A percentile compares a stretch with the other conserved stretches of the same genome.
These are phyloP conservation scores for Karstenula rhodostoma DNA, from an alignment of 2,329 filamentous ascomycete genomes.

Conservation along the genomic window DNA sequence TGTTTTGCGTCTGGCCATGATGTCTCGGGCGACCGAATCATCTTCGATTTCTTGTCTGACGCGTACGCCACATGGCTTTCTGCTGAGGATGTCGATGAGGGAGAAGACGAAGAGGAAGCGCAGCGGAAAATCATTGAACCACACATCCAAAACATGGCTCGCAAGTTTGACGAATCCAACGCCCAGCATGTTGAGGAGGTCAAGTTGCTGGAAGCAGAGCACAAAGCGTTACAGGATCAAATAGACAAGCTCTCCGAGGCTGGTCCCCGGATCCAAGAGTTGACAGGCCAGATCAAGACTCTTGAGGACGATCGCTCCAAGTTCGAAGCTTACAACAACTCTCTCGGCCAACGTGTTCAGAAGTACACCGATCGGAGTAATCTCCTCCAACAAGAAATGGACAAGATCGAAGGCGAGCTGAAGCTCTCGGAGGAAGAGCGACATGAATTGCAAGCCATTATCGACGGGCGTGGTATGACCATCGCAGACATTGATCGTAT, in stretches of 20 bases:
- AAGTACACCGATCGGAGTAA: slow-evolving; percentile 85
- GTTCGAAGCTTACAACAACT: slow-evolving; percentile 92
- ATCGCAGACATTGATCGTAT: slow-evolving; percentile 99
- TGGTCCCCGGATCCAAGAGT: slow-evolving; percentile 79
- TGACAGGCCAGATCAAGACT: slow-evolving; percentile 91
- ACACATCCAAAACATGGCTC: slow-evolving; percentile 87
- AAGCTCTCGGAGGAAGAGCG: slow-evolving; percentile 85
- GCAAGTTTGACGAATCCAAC: slow-evolving; percentile 85
- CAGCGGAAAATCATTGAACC: slow-evolving; percentile 73
- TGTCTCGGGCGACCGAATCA: slow-evolving; percentile 87
- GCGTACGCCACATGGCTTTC: slow-evolving; percentile 94
- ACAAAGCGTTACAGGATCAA: slow-evolving; percentile 80
- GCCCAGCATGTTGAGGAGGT: slow-evolving; percentile 85
- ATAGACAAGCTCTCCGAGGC: slow-evolving; percentile 90
- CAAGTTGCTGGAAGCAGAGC: slow-evolving; percentile 84
- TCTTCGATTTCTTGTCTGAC: slow-evolving; percentile 88
- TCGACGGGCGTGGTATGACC: slow-evolving; percentile 92
- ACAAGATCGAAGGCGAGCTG: slow-evolving; percentile 83
- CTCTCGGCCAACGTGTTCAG: slow-evolving; percentile 83
- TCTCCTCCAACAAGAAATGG: slow-evolving; percentile 85
- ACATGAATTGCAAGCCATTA: slow-evolving; percentile 78
- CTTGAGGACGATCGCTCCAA: slow-evolving; percentile 94
- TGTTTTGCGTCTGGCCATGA: slow-evolving; percentile 89
- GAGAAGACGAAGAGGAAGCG: slow-evolving; percentile 82
- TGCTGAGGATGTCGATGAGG: slow-evolving; percentile 77